phyloP scores from a whole-genome alignment of 345 rosid species.

The Erucastrum elatum region DNA sequence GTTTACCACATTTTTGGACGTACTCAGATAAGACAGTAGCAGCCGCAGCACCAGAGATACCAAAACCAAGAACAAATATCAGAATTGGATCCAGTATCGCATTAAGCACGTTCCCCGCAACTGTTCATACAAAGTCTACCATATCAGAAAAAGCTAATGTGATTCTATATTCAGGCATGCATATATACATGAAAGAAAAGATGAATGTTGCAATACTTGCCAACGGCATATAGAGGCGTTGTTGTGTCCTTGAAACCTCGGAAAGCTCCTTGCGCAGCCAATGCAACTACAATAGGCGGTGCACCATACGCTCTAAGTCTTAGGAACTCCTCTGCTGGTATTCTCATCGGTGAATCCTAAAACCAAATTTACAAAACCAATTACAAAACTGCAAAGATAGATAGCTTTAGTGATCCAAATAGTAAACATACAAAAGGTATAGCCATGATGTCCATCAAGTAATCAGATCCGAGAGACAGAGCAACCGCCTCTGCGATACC shows the following conservation, averaged over 20 bases:
- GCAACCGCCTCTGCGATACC: constrained; percentile 85
- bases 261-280: constrained; percentile 93
- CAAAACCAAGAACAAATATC: constrained; percentile 69
- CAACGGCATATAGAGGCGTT: constrained; percentile 89
- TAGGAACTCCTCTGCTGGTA: constrained; percentile 82
- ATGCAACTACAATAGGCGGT: constrained; percentile 89
- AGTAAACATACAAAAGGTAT: constrained; percentile 76
- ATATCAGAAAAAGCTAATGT: constrained; percentile 1
- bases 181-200: neutral
- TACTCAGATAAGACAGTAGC: constrained; percentile 98
- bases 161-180: neutral
- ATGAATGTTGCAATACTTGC: constrained; percentile 54
- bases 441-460: constrained; percentile 87
- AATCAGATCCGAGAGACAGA: constrained; percentile 72
- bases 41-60: constrained; percentile 83
- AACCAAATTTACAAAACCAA: neutral
- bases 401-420: neutral
- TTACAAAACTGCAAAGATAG: neutral
- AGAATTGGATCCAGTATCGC: constrained; percentile 75
- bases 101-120: constrained; percentile 75
- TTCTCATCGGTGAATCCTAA: constrained; percentile 88
- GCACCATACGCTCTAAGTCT: constrained; percentile 82
- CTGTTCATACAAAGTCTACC: constrained; percentile 48
- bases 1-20: constrained; percentile 72
- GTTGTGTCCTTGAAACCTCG: constrained; percentile 94